Base-by-base conservation (phyloP, 2,329 filamentous ascomycete genomes). In the Aspergillus sp. region DNA sequence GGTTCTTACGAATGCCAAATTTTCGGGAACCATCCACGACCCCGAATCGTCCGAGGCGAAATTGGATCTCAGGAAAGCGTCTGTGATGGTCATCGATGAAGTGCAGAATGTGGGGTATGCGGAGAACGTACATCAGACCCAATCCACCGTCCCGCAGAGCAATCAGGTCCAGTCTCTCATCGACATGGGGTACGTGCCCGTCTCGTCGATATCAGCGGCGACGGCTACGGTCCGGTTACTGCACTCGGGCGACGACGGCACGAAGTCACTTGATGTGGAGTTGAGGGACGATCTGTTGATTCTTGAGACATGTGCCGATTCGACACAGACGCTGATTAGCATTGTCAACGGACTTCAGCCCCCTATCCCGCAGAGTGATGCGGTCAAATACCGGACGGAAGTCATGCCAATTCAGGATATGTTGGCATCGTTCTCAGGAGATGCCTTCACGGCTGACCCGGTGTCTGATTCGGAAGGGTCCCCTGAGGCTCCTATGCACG, bases 261-360 rank as follows among this genome's bases (percentile, higher is more conserved):
- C 81, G 29, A 85, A 83, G 52, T 78, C 81, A 36, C 67, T 96
- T 9, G 84, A 93, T 55, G 76, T 96, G 1, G 87, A 94, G 52
- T 72, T 97, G 41, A 81, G 81, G 50, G 90, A 95, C 59, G 85
- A 94, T 53, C 75, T 98, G 1, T 75, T 98, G 45, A 83, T 98
- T 32, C 71, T 98, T 5, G 93, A 98, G 66, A 94, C 90, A 1
- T 98, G 94, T 59, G 93, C 93, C 29, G 93, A 98, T 67, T 98
- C 93, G 1, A 97, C 89, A 0, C 89, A 96, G 64, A 98, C 93
- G 0, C 75, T 98, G 9, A 84, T 95, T 44, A 77, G 79, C 2
- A 77, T 94, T 38, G 70, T 90, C 10, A 88, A 86, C 58, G 89
- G 85, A 0, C 74, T 98, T 4, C 82, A 83, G 34, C 93, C 91